Conservation (phyloP, 495 filamentous ascomycete genomes). For the Pyrenula aspistea region DNA sequence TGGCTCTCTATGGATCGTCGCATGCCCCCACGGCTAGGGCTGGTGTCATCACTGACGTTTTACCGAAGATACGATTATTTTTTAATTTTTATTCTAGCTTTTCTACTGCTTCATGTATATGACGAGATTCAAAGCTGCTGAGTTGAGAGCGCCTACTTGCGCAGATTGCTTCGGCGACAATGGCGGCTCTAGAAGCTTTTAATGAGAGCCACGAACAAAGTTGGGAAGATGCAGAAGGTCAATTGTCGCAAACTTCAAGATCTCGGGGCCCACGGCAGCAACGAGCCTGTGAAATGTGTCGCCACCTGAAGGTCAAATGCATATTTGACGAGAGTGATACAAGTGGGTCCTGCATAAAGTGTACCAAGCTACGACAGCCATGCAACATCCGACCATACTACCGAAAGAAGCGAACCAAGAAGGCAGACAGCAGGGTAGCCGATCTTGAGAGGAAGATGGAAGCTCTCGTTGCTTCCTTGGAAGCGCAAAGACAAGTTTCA, state of each 20-base stretch:
- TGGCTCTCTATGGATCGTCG: background rate
- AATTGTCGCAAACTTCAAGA: background rate
- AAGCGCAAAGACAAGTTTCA: background rate
- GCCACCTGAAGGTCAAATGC: background rate
- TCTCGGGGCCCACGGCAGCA: background rate
- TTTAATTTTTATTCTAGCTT: too few relatives aligned
- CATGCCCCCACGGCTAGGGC: too few relatives aligned
- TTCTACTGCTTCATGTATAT: too few relatives aligned
- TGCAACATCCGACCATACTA: background rate
- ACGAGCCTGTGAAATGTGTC: background rate
- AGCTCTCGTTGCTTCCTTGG: background rate
- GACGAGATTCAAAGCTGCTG: too few relatives aligned
- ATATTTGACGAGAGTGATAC: background rate
- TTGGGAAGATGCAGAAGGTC: background rate
- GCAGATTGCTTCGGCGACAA: too few relatives aligned
- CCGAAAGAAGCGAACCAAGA: background rate
- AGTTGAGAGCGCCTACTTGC: too few relatives aligned
- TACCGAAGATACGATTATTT: too few relatives aligned
- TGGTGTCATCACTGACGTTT: too few relatives aligned
- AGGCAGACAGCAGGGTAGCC: background rate
- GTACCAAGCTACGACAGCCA: background rate
- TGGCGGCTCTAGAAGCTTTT: background rate
- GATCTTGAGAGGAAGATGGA: background rate
- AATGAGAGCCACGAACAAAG: background rate
- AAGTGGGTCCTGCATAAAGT: background rate